Percentiles rank a stretch among this genome's conserved stretches.
Evolutionary conservation across 176 grass and related monocot species (phyloP).

Genomic region (Oryza longistaminata): DNA sequence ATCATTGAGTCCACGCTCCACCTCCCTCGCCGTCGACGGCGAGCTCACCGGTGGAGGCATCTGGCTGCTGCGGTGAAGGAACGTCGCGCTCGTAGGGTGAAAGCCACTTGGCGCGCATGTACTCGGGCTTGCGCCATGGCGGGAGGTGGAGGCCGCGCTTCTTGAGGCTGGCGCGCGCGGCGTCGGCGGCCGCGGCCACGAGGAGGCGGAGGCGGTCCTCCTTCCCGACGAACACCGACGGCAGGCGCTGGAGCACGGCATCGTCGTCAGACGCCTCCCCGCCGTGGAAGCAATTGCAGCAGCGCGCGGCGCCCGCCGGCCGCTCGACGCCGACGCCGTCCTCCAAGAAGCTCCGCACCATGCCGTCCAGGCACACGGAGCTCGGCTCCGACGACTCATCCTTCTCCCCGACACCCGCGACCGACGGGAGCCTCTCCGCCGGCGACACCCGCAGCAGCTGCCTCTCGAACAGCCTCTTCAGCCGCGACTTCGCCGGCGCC

Average conservation of each 20-base stretch:
- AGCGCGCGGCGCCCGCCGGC: slow-evolving; percentile 20
- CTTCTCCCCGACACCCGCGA: slow-evolving; percentile 43
- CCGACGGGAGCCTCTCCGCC: slow-evolving; percentile 57
- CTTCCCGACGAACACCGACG: slow-evolving; percentile 70
- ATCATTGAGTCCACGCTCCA: slow-evolving; percentile 25
- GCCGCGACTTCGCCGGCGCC: slow-evolving; percentile 56
- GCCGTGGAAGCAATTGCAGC: slow-evolving; percentile 81
- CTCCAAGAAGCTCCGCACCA: slow-evolving; percentile 93
- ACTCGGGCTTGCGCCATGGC: slow-evolving; percentile 87
- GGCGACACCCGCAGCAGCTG: slow-evolving; percentile 72
- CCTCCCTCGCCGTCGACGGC: slow-evolving; percentile 39
- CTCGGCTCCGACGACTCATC: slow-evolving; percentile 56
- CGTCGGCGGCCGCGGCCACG: slow-evolving; percentile 62
- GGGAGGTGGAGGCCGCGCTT: slow-evolving; percentile 80
- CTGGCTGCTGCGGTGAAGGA: not conserved
- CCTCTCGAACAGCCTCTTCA: slow-evolving; percentile 90
- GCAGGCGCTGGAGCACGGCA: slow-evolving; percentile 65
- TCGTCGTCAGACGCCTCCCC: slow-evolving; percentile 45
- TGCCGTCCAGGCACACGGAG: slow-evolving; percentile 84
- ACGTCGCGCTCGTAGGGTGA: slow-evolving; percentile 58
- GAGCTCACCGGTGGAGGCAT: slow-evolving; percentile 55
- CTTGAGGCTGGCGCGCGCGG: slow-evolving; percentile 64
- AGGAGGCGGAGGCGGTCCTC: slow-evolving; percentile 71
- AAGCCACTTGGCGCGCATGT: slow-evolving; percentile 97
- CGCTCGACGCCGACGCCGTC: slow-evolving; percentile 53